Conservation (phyloP, 805 yeast genomes). For the Isabelozyma heimii region DNA sequence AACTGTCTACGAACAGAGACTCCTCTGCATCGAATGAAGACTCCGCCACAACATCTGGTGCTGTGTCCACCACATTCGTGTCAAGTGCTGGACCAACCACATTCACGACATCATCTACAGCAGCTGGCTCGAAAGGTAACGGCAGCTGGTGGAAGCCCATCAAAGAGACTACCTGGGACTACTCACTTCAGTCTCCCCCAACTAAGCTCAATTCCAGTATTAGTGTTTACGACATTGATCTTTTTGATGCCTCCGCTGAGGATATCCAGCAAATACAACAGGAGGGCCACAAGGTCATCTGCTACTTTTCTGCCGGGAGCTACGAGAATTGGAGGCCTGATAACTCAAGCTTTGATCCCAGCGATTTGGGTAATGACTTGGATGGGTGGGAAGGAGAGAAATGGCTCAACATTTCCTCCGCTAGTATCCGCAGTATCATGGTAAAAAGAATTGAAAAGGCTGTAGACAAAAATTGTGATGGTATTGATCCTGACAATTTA, state of each 20-base stretch:
- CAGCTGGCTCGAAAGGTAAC: neutral
- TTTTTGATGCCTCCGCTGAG: constrained; percentile 12
- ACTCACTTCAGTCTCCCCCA: constrained; percentile 11
- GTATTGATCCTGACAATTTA: constrained; percentile 25
- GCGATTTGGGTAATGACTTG: constrained; percentile 18
- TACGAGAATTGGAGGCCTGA: constrained; percentile 27
- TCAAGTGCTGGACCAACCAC: too few species aligned
- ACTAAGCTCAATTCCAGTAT: constrained; percentile 5
- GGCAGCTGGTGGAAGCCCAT: constrained; percentile 7
- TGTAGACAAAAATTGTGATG: constrained; percentile 19
- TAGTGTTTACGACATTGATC: constrained; percentile 20
- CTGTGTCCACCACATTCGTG: too few species aligned
- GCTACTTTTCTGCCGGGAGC: constrained; percentile 29
- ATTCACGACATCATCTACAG: too few species aligned
- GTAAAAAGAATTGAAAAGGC: constrained; percentile 15
- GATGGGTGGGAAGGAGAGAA: constrained; percentile 27
- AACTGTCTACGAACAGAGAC: too few species aligned
- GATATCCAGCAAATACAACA: constrained; percentile 13
- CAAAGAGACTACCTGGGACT: constrained; percentile 17
- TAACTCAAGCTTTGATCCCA: constrained; percentile 9
- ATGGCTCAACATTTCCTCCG: constrained; percentile 20
- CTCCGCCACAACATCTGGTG: too few species aligned
- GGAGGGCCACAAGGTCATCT: constrained; percentile 18
- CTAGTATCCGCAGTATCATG: constrained; percentile 17
- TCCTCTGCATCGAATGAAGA: too few species aligned